A percentile compares a stretch with the other conserved stretches of the same genome.
Conservation (phyloP, 2,329 filamentous ascomycete species). For the Alternaria brassicicola region DNA sequence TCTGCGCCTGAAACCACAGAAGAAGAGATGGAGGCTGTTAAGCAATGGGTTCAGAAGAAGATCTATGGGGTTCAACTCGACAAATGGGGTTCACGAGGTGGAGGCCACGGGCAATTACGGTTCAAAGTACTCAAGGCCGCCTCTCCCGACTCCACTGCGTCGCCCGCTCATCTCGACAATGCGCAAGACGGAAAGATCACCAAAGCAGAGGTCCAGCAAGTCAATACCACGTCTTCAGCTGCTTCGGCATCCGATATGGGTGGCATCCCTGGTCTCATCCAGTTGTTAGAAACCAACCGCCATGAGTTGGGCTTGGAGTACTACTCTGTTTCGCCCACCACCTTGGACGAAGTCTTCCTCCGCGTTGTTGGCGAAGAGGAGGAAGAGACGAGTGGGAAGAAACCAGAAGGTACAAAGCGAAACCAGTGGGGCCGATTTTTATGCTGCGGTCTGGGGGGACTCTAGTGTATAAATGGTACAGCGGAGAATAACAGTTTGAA, state of each 20-base stretch:
- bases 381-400: slow-evolving; percentile 48
- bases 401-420: slow-evolving; percentile 6
- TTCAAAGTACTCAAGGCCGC: slow-evolving; percentile 72
- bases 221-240: slow-evolving; percentile 18
- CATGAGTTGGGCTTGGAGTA: slow-evolving; percentile 75
- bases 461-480: neutral
- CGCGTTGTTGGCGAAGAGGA: slow-evolving; percentile 77
- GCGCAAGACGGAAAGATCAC: slow-evolving; percentile 16
- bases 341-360: slow-evolving; percentile 89
- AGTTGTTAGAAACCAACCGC: slow-evolving; percentile 74
- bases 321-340: slow-evolving; percentile 86
- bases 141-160: slow-evolving; percentile 36
- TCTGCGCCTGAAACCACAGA: slow-evolving; percentile 74
- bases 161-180: slow-evolving; percentile 5
- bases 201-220: slow-evolving; percentile 29
- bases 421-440: neutral
- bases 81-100: slow-evolving; percentile 66
- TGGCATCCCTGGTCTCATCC: slow-evolving; percentile 72
- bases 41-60: slow-evolving; percentile 66
- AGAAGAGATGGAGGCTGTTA: slow-evolving; percentile 70
- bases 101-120: slow-evolving; percentile 83
- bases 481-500: neutral
- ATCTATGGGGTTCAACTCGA: slow-evolving; percentile 69
- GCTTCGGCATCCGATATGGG: slow-evolving; percentile 22
- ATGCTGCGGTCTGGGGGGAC: neutral